Conservation (phyloP, 305 asterid genomes). For the Plantago lanceolata region DNA sequence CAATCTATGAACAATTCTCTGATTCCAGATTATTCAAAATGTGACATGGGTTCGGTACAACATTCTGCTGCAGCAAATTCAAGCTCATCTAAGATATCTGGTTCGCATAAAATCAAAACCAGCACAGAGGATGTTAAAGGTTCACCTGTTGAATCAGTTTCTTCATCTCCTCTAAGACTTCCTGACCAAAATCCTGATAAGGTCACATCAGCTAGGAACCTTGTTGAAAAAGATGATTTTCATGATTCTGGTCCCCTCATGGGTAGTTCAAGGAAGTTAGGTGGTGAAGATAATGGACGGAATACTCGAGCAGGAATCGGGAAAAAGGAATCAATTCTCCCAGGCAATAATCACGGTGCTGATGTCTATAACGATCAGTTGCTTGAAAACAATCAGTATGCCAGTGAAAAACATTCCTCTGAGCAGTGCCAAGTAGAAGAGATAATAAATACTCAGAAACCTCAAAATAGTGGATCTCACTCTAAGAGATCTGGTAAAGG, state of each 20-base stretch:
- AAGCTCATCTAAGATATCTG: slow-evolving; percentile 91
- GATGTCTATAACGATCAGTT: slow-evolving; percentile 24
- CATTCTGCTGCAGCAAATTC: slow-evolving; percentile 84
- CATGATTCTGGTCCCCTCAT: slow-evolving; percentile 42
- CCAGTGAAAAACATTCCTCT: slow-evolving; percentile 25
- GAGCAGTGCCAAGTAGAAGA: slow-evolving; percentile 33
- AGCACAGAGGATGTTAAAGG: slow-evolving; percentile 64
- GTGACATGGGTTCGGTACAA: slow-evolving; percentile 48
- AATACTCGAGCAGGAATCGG: slow-evolving; percentile 33
- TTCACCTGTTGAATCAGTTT: slow-evolving; percentile 92
- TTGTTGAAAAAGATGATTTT: slow-evolving; percentile 39
- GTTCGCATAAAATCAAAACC: slow-evolving; percentile 61
- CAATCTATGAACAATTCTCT: too few relatives aligned
- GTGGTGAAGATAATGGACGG: slow-evolving; percentile 47
- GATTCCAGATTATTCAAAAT: slow-evolving; percentile 40
- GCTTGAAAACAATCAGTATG: slow-evolving; percentile 26
- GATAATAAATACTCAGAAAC: slow-evolving; percentile 27
- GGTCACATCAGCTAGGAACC: slow-evolving; percentile 35
- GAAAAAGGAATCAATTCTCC: slow-evolving; percentile 39
- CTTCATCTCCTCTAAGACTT: slow-evolving; percentile 81
- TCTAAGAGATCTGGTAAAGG: slow-evolving; percentile 43
- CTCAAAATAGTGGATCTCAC: slow-evolving; percentile 32
- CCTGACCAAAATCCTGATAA: slow-evolving; percentile 37
- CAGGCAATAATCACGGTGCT: slow-evolving; percentile 32
- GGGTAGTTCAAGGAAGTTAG: slow-evolving; percentile 48